These are phyloP conservation scores for Penicillium subrubescens DNA, from an alignment of 495 filamentous ascomycete species.

Conservation along the genomic window DNA sequence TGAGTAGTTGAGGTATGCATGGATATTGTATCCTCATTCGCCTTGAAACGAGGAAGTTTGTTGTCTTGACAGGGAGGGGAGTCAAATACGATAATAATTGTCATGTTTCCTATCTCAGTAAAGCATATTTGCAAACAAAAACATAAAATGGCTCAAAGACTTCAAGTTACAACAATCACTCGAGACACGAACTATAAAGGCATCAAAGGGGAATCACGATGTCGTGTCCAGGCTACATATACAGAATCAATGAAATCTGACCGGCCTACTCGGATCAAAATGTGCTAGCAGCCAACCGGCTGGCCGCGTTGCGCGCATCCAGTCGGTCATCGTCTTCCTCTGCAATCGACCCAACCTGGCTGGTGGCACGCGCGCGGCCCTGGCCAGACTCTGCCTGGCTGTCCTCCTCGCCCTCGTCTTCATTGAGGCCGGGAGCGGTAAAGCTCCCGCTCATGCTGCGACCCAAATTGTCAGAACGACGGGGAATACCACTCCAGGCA, in stretches of 20 bases:
- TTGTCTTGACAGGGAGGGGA: no score
- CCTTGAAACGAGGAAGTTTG: not conserved
- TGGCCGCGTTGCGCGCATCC: constrained; percentile 93
- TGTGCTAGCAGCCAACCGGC: constrained; percentile 87
- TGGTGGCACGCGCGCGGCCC: constrained; percentile 62
- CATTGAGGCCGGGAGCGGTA: constrained; percentile 37
- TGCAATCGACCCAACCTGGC: constrained; percentile 58
- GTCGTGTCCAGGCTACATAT: constrained; percentile 33
- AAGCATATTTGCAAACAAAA: not conserved
- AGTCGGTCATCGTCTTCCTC: constrained; percentile 94
- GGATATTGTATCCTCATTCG: not conserved
- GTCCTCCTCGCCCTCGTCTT: constrained; percentile 41
- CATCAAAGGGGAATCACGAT: constrained; percentile 33
- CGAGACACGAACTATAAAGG: constrained; percentile 17
- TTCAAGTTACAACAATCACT: not conserved
- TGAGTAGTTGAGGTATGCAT: not conserved
- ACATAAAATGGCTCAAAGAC: not conserved
- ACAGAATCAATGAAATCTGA: constrained; percentile 24
- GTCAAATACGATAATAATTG: not conserved
- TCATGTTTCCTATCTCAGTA: not conserved
- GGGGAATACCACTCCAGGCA: constrained; percentile 92
- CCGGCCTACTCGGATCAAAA: constrained; percentile 67
- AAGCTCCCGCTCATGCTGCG: constrained; percentile 77
- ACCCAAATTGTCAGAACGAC: constrained; percentile 73
- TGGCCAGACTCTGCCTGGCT: constrained; percentile 41